Evolutionary conservation across 2,329 filamentous ascomycete species (phyloP), one percentile per base, ranked within the genome.

Genomic region (Ophiosphaerella narmari): DNA sequence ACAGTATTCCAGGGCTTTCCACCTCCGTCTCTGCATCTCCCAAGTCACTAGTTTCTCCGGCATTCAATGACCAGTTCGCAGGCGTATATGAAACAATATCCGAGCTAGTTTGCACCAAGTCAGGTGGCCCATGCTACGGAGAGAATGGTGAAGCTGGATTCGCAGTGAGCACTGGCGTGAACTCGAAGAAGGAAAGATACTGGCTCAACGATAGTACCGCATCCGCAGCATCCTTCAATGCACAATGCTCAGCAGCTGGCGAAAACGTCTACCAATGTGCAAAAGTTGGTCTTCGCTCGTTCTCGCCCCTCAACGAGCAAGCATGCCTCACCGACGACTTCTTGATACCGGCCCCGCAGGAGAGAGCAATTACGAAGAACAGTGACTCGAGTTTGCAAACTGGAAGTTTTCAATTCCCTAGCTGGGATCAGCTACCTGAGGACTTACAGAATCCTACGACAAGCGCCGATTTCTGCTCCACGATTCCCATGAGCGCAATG

Each of bases 401-500:
- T 18, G 46, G 55, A 1, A 54, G 62, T 34, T 66, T 68, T 39
- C 57, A 58, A 2, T 60, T 70, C 14, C 55, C 63, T 2, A 60
- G 52, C 7, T 71, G 66, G 67, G 67, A 66, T 39, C 60, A 67
- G 46, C 34, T 70, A 1, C 63, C 59, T 1, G 43, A 41, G 11
- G 59, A 61, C 8, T 63, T 70, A 21, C 56, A 67, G 29, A 56
- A 66, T 11, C 56, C 60, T 24, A 56, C 52, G 0, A 62, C 61
- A 4, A 68, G 59, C 29, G 55, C 65, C 2, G 60, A 45, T 7
- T 55, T 62, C 5, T 39, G 53, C 12, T 39, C 55, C 5, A 53
- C 48, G 11, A 44, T 67, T 6, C 55, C 65, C 2, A 49, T 57
- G 7, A 55, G 49, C 33, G 45, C 55, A 13, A 46, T 52, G 3